Base-by-base conservation (phyloP, 1,284 basidiomycete genomes). In the Waitea zeae region DNA sequence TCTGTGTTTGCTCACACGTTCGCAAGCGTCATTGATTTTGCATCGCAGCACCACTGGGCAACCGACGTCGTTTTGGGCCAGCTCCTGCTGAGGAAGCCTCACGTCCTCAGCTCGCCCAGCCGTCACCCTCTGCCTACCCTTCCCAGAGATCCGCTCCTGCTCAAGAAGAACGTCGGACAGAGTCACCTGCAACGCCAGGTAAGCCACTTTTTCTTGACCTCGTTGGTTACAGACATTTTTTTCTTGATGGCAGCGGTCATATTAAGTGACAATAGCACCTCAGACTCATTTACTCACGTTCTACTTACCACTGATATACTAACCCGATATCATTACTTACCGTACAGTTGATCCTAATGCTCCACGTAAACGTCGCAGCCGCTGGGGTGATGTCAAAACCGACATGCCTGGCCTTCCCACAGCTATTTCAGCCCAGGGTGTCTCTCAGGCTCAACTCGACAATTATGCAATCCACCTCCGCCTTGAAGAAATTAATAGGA, bases 401-500 rank as follows among this genome's bases (percentile, higher is more conserved):
- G 83, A 90, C 45, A 79, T 88, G 35, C 82, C 87, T 38, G 88
- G 87, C 37, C 57, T 95, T 38, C 92, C 92, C 11, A 90, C 87
- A 33, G 86, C 88, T 36, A 90, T 97, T 44, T 82, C 78, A 44
- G 86, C 88, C 37, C 73, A 79, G 36, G 86, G 88, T 42, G 86
- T 96, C 35, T 86, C 87, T 14, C 83, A 87, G 47, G 75, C 79
- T 36, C 88, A 95, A 52, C 75, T 97, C 36, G 90, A 95, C 58
- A 90, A 88, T 49, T 96, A 97, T 53, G 86, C 88, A 33, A 92
- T 89, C 39, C 87, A 92, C 49, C 66, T 96, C 34, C 71, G 95
- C 38, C 63, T 99, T 37, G 95, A 98, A 56, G 95, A 99, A 60
- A 97, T 99, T 51, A 89, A 90, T 46, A 73, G 86, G 47, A 96